Evolutionary conservation across 768 basidiomycete genomes (phyloP).

Genomic region (Porphyrellus cyaneotinctus): DNA sequence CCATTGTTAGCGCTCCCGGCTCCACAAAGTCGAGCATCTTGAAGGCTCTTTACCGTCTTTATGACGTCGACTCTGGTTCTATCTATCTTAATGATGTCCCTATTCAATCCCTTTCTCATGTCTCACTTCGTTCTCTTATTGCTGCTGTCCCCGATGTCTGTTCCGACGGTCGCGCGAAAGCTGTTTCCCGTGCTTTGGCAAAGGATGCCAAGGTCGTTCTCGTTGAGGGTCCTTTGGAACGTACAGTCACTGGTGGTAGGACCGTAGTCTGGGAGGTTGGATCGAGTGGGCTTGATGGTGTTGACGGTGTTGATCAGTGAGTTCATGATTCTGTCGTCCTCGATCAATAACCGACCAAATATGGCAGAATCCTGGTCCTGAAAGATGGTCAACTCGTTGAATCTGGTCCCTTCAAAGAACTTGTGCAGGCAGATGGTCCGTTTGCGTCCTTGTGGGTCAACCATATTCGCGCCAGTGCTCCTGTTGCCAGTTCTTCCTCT

Average conservation of each 20-base stretch:
- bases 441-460: conserved; percentile 90
- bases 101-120: conserved; percentile 82
- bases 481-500: conserved; percentile 32
- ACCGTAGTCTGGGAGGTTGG: conserved; percentile 30
- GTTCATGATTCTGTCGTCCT: conserved; percentile 18
- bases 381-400: conserved; percentile 88
- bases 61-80: conserved; percentile 77
- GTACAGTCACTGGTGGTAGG: conserved; percentile 13
- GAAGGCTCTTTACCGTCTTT: conserved; percentile 89
- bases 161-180: conserved; percentile 19
- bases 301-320: conserved; percentile 60
- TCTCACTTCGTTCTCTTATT: conserved; percentile 72
- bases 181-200: conserved; percentile 22
- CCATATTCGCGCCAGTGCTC: conserved; percentile 59
- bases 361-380: conserved; percentile 77
- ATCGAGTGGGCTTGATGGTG: conserved; percentile 33
- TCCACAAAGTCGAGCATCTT: conserved; percentile 81
- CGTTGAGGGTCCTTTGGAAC: conserved; percentile 24
- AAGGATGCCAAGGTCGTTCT: conserved; percentile 27
- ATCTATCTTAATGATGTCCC: conserved; percentile 86
- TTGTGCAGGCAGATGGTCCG: conserved; percentile 64
- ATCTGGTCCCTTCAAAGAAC: conserved; percentile 72
- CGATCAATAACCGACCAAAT: not conserved
- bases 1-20: conserved; percentile 82
- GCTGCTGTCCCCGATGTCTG: conserved; percentile 88